Evolutionary conservation across 192 early-diverging fungal species (phyloP).

Genomic region (Coemansia sp.): DNA sequence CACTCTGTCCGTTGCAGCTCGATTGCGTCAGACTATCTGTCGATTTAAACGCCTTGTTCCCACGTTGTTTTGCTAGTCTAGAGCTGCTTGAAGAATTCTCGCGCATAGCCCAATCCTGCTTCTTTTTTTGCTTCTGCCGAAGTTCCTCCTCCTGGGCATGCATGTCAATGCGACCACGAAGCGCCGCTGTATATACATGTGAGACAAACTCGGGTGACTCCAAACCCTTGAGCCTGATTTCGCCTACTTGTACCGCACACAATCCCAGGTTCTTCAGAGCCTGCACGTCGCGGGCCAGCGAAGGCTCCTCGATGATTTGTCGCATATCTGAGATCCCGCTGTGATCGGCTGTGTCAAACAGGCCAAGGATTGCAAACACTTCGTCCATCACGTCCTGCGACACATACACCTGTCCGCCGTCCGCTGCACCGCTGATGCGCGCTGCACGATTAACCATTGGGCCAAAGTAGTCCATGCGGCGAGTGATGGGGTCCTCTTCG

Average conservation of each 20-base stretch:
- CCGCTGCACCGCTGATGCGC: conserved; percentile 78
- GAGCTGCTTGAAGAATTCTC: conserved; percentile 14
- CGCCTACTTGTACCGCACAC: conserved; percentile 72
- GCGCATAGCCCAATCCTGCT: conserved; percentile 28
- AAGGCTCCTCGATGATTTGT: conserved; percentile 53
- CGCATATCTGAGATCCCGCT: conserved; percentile 52
- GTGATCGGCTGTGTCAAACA: conserved; percentile 54
- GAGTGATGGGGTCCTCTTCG: conserved; percentile 84
- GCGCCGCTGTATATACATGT: conserved; percentile 61
- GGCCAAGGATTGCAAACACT: conserved; percentile 47
- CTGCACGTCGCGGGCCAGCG: conserved; percentile 55
- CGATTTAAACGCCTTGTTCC: conserved; percentile 15
- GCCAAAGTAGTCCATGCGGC: conserved; percentile 95
- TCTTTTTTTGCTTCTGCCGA: conserved; percentile 32
- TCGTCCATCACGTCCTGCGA: conserved; percentile 79
- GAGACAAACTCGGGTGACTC: conserved; percentile 84
- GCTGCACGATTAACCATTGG: conserved; percentile 89
- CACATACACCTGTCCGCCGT: conserved; percentile 87
- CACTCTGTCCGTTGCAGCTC: conserved; percentile 8
- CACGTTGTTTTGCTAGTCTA: conserved; percentile 24
- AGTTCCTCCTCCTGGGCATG: conserved; percentile 40
- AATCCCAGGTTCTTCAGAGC: conserved; percentile 70
- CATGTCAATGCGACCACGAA: conserved; percentile 54
- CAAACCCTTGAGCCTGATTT: conserved; percentile 81
- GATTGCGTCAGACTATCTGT: conserved; percentile 18